phyloP scores from a whole-genome alignment of 768 basidiomycete species.

The Russula compacta region DNA sequence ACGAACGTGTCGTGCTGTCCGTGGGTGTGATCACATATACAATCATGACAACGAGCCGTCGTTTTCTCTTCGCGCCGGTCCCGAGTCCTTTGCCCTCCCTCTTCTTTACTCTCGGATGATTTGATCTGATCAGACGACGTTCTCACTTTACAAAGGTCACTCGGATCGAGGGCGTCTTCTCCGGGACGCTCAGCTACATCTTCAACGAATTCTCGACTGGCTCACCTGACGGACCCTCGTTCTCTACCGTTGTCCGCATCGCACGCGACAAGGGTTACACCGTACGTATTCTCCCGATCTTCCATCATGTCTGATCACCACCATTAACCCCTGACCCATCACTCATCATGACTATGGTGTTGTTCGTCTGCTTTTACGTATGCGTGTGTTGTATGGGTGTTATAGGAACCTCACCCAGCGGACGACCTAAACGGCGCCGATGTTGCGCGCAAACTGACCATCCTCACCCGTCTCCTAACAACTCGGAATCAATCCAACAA shows the following conservation, averaged over 20 bases:
- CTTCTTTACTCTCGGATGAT: background rate
- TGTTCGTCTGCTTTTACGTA: too few species aligned
- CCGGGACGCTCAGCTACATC: slow-evolving; percentile 97
- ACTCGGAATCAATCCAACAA: slow-evolving; percentile 28
- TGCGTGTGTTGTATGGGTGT: background rate
- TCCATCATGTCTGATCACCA: background rate
- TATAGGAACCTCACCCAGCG: slow-evolving; percentile 91
- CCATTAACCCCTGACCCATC: background rate
- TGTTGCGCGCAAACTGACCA: slow-evolving; percentile 94
- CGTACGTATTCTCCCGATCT: slow-evolving; percentile 33
- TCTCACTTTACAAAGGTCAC: slow-evolving; percentile 41
- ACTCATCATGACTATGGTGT: background rate
- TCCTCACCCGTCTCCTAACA: slow-evolving; percentile 76
- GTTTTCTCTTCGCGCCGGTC: background rate
- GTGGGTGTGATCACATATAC: background rate
- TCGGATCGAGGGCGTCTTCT: slow-evolving; percentile 97
- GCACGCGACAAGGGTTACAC: slow-evolving; percentile 95
- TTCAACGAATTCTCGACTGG: slow-evolving; percentile 91
- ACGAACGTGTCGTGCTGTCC: background rate
- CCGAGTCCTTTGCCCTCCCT: background rate
- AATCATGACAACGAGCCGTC: too few species aligned
- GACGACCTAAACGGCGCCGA: slow-evolving; percentile 97
- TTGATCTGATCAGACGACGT: background rate
- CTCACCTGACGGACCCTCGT: slow-evolving; percentile 56
- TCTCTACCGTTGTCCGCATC: slow-evolving; percentile 81